A percentile compares a stretch with the other conserved stretches of the same genome.
Conservation (phyloP, 1,284 basidiomycete species). For the Cutaneotrichosporon cavernicola region DNA sequence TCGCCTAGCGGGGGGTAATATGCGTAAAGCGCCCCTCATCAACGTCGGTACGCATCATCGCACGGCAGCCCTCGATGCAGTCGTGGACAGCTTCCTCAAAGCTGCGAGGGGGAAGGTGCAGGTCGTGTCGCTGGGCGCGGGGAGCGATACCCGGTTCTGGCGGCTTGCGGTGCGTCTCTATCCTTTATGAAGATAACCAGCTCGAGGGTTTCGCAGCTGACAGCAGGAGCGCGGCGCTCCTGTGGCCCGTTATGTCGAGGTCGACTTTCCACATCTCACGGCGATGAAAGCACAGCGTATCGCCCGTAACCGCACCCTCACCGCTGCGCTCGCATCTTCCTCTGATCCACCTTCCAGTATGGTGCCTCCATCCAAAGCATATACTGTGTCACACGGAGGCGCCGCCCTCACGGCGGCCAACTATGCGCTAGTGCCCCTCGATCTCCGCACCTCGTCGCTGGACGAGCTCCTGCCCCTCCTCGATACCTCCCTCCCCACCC, state of each 20-base stretch:
- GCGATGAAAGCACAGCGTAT: conserved; percentile 79
- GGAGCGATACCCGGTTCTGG: conserved; percentile 93
- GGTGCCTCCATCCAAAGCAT: conserved; percentile 20
- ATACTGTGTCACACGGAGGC: conserved; percentile 61
- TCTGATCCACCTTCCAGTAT: background rate
- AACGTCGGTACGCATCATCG: conserved; percentile 92
- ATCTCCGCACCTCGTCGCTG: conserved; percentile 59
- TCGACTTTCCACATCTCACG: conserved; percentile 86
- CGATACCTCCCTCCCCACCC: conserved; percentile 68
- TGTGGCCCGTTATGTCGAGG: conserved; percentile 66
- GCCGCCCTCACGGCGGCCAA: conserved; percentile 62
- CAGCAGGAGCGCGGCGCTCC: conserved; percentile 7
- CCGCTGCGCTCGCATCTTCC: conserved; percentile 25
- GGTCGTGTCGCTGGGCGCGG: conserved; percentile 84
- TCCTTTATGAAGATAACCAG: background rate
- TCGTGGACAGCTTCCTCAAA: conserved; percentile 71
- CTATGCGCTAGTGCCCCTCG: conserved; percentile 74
- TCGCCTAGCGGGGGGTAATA: conserved; percentile 10
- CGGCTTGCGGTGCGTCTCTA: conserved; percentile 67
- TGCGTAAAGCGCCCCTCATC: conserved; percentile 70
- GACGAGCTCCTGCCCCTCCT: conserved; percentile 54
- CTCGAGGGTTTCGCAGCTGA: background rate
- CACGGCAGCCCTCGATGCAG: conserved; percentile 72
- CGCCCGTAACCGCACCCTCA: conserved; percentile 65
- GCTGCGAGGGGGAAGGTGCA: conserved; percentile 57